phyloP scores from a whole-genome alignment of 176 grass and related monocot species.

The Rhynchospora breviuscula region DNA sequence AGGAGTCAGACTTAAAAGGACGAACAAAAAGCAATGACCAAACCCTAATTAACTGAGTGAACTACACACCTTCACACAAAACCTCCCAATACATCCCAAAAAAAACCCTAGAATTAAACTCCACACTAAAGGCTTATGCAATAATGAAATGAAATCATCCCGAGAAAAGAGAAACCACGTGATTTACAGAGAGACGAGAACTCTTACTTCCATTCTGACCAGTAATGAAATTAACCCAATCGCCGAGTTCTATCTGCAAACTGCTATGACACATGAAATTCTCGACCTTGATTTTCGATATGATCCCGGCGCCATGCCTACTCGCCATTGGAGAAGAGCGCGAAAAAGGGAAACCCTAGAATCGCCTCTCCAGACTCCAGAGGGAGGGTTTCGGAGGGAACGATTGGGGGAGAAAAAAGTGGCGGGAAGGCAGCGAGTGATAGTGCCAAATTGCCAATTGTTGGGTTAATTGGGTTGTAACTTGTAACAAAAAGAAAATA shows the following conservation, averaged over 20 bases:
- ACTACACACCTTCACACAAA: neutral
- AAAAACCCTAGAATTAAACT: constrained; percentile 1
- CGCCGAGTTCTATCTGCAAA: constrained; percentile 56
- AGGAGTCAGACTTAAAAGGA: neutral
- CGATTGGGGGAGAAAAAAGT: neutral
- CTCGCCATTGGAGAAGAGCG: neutral
- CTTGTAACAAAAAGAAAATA: too few relatives aligned
- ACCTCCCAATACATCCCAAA: neutral
- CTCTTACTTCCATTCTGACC: constrained; percentile 85
- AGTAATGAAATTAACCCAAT: constrained; percentile 87
- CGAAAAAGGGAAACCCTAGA: constrained; percentile 20
- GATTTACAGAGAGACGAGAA: neutral
- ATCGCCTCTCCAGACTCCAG: neutral
- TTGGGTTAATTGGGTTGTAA: too few relatives aligned
- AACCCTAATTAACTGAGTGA: neutral
- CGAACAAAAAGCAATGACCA: neutral
- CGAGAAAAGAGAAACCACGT: neutral
- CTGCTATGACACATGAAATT: constrained; percentile 98
- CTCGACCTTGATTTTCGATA: constrained; percentile 64
- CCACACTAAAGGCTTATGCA: neutral
- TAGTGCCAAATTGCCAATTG: too few relatives aligned
- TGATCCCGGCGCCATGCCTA: constrained; percentile 46
- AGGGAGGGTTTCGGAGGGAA: neutral
- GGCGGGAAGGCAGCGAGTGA: neutral
- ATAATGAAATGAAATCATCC: neutral